phyloP scores from a whole-genome alignment of 2,329 filamentous ascomycete species.

The Botrytis squamosa region DNA sequence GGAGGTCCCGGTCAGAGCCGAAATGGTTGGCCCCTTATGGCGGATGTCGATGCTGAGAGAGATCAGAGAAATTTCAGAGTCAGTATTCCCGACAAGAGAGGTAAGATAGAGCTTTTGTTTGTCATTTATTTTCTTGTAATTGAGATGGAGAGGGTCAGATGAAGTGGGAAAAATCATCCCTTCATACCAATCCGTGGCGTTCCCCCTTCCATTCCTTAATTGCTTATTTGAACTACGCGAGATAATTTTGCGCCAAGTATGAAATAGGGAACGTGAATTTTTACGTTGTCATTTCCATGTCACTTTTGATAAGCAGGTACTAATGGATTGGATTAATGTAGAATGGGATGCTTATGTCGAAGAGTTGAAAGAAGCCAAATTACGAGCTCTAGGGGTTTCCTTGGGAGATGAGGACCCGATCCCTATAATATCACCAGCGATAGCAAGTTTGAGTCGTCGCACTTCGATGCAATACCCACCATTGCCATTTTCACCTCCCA shows the following conservation, averaged over 20 bases:
- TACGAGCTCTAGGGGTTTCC: conserved; percentile 86
- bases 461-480: conserved; percentile 72
- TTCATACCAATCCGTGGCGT: not conserved
- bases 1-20: conserved; percentile 55
- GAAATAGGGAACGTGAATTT: not conserved
- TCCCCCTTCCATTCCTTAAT: conserved; percentile 7
- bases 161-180: not conserved
- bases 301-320: conserved; percentile 11
- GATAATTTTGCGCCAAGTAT: not conserved
- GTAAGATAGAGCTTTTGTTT: conserved; percentile 27
- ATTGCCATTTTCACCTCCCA: conserved; percentile 77
- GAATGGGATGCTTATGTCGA: conserved; percentile 78
- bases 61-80: conserved; percentile 56
- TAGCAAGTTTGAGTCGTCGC: conserved; percentile 59
- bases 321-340: conserved; percentile 25
- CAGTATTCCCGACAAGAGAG: conserved; percentile 55
- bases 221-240: conserved; percentile 12
- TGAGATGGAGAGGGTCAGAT: not conserved
- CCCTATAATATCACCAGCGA: conserved; percentile 65
- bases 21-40: conserved; percentile 63
- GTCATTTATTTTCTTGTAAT: not conserved
- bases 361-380: conserved; percentile 83
- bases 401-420: conserved; percentile 69
- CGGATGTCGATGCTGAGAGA: conserved; percentile 58
- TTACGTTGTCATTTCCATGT: not conserved